Percentiles rank a stretch among this genome's conserved stretches.
phyloP scores from a whole-genome alignment of 768 basidiomycete species.

The Sporobolomyces pararoseus region DNA sequence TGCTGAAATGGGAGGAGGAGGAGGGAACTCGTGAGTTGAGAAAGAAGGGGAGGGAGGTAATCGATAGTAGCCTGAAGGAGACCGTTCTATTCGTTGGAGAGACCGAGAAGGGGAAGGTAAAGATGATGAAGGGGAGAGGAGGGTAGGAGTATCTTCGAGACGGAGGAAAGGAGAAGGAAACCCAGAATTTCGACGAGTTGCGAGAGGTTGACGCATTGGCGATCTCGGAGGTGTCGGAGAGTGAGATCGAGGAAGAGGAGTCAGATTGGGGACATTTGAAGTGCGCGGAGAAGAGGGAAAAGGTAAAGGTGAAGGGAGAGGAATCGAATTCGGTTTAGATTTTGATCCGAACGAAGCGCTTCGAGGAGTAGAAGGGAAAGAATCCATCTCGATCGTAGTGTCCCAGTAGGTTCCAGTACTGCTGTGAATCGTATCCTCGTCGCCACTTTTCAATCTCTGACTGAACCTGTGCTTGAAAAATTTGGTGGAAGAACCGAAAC shows the following conservation, averaged over 20 bases:
- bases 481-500: not conserved
- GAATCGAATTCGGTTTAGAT: not conserved
- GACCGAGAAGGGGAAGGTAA: not conserved
- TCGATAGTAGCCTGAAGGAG: not conserved
- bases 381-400: not conserved
- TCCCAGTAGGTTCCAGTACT: not conserved
- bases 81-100: not conserved
- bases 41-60: not conserved
- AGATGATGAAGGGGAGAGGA: not conserved
- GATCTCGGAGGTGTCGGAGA: not conserved
- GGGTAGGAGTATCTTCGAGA: not conserved
- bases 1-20: not conserved
- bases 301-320: not conserved
- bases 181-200: too few species aligned
- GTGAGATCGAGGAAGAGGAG: not conserved
- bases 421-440: not conserved
- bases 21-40: not conserved
- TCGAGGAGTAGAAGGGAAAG: too few species aligned
- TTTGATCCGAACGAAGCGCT: too few species aligned
- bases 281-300: not conserved
- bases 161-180: too few species aligned
- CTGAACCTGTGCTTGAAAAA: not conserved
- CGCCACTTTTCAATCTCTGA: not conserved
- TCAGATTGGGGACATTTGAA: not conserved
- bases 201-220: too few species aligned